Evolutionary conservation across 1,284 basidiomycete genomes (phyloP).

Genomic region (Trichosporon ovoides): DNA sequence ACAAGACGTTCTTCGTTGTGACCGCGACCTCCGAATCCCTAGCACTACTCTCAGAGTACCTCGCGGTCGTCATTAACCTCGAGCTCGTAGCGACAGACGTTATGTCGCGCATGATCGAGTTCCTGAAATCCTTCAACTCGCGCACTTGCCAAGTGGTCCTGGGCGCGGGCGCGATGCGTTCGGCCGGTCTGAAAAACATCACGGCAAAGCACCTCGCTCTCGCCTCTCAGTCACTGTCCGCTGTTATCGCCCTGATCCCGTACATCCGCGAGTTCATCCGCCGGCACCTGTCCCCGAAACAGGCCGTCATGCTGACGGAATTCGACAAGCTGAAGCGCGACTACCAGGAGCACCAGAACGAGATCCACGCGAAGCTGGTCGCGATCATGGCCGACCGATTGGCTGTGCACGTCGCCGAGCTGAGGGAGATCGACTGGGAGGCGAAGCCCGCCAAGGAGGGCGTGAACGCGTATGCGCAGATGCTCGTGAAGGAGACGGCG

Average conservation of each 20-base stretch:
- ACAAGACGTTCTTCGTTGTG: slow-evolving; percentile 75
- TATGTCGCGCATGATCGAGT: slow-evolving; percentile 90
- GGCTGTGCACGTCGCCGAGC: slow-evolving; percentile 62
- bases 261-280: slow-evolving; percentile 92
- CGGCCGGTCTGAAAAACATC: slow-evolving; percentile 95
- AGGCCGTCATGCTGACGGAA: slow-evolving; percentile 93
- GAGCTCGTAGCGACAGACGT: slow-evolving; percentile 85
- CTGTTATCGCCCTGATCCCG: slow-evolving; percentile 91
- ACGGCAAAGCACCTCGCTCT: slow-evolving; percentile 96
- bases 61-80: slow-evolving; percentile 81
- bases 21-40: slow-evolving; percentile 76
- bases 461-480: slow-evolving; percentile 68
- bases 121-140: slow-evolving; percentile 96
- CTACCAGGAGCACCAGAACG: slow-evolving; percentile 98
- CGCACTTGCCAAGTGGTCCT: slow-evolving; percentile 96
- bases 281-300: slow-evolving; percentile 83
- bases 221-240: slow-evolving; percentile 89
- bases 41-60: slow-evolving; percentile 73
- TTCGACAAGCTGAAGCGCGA: slow-evolving; percentile 98
- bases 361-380: slow-evolving; percentile 95
- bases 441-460: slow-evolving; percentile 54
- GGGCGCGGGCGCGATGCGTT: slow-evolving; percentile 95
- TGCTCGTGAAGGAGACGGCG: slow-evolving; percentile 89
- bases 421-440: slow-evolving; percentile 71
- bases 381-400: slow-evolving; percentile 98